Conservation (phyloP, 2,329 filamentous ascomycete genomes). For the Zarea fungicola region DNA sequence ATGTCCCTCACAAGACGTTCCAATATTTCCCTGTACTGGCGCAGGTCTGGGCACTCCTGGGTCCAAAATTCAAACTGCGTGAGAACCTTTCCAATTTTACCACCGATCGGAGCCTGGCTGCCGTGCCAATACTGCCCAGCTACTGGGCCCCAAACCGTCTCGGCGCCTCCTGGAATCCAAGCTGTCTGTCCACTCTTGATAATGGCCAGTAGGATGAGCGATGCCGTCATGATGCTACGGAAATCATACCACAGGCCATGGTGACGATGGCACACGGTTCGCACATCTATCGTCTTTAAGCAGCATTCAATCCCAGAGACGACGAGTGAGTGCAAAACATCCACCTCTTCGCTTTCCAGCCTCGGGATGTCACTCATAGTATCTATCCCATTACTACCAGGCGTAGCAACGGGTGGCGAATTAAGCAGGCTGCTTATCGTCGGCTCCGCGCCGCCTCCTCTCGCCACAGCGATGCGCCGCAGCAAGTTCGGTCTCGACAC, state of each 20-base stretch:
- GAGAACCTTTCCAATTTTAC: constrained; percentile 18
- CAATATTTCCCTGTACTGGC: constrained; percentile 15
- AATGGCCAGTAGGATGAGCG: constrained; percentile 17
- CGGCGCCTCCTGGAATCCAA: constrained; percentile 18
- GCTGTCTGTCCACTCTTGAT: constrained; percentile 17
- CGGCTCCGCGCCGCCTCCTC: neutral
- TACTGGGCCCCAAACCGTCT: constrained; percentile 15
- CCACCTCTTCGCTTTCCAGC: constrained; percentile 16
- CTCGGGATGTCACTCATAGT: neutral
- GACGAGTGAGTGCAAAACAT: constrained; percentile 16
- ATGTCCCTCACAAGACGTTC: constrained; percentile 15
- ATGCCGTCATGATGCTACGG: constrained; percentile 19
- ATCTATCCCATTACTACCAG: neutral
- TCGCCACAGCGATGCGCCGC: neutral
- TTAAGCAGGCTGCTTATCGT: constrained; percentile 17
- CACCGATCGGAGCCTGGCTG: constrained; percentile 14
- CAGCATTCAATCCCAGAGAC: constrained; percentile 19
- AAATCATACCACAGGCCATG: constrained; percentile 24
- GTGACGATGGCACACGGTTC: constrained; percentile 19
- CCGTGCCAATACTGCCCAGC: constrained; percentile 11
- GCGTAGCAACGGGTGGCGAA: neutral
- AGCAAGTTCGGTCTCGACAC: neutral
- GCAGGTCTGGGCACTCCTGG: constrained; percentile 16
- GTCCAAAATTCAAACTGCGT: constrained; percentile 19
- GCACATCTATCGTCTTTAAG: constrained; percentile 19